Evolutionary conservation across 352 stramenopile genomes (phyloP), one percentile per base, ranked within the genome.

Genomic region (Phytophthora pini): DNA sequence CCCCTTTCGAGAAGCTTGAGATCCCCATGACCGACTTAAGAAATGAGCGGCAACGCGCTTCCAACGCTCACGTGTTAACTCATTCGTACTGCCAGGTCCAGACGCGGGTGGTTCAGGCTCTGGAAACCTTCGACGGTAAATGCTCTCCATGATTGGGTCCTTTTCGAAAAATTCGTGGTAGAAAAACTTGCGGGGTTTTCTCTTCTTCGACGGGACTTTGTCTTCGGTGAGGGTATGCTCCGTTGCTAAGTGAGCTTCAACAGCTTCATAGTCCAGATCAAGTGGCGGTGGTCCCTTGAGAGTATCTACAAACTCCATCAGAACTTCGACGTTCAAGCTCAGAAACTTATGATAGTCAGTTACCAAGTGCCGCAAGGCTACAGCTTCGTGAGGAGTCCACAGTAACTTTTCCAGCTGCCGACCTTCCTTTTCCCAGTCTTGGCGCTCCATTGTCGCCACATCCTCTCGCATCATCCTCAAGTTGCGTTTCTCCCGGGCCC

Each of bases 131-230:
- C 56, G 61, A 12, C 39, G 43, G 6, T 61, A 52, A 57, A 68
- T 76, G 11, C 41, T 45, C 13, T 32, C 40, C 39, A 88, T 64
- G 17, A 89, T 78, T 0, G 72, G 70, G 39, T 90, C 80, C 15
- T 86, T 72, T 59, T 90, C 78, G 49, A 87, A 89, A 53, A 87
- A 90, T 48, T 90, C 80, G 45, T 90, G 82, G 51, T 89, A 90
- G 60, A 90, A 90, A 53, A 90, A 90, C 41, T 72, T 72, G 5
- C 76, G 76, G 7, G 61, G 68, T 27, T 78, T 82, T 4, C 76
- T 66, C 38, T 82, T 85, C 49, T 78, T 84, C 2, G 31, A 56
- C 4, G 74, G 78, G 0, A 89, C 66, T 5, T 67, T 65, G 0
- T 84, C 70, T 20, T 78, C 45, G 6, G 57, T 48, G 26, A 90